Conservation (phyloP, 371 early-diverging fungal genomes). For the Syncephalastrum monosporum region DNA sequence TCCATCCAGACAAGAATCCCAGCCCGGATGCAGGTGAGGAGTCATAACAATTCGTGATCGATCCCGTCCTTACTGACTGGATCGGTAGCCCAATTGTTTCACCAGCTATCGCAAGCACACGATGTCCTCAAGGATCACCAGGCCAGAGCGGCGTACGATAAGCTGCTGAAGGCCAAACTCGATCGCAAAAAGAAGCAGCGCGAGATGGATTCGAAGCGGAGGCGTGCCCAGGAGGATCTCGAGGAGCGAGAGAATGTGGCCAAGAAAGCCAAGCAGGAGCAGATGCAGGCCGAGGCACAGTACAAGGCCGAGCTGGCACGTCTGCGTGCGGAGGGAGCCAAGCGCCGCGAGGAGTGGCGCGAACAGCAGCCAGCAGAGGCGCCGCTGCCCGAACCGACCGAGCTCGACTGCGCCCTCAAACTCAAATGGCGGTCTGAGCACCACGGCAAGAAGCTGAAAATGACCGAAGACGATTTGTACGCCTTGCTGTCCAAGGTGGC, state of each 20-base stretch:
- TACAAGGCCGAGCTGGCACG: constrained; percentile 43
- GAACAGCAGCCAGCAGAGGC: constrained; percentile 18
- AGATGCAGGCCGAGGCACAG: constrained; percentile 40
- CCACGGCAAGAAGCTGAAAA: constrained; percentile 37
- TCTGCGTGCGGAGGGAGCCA: constrained; percentile 40
- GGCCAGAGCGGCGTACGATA: constrained; percentile 42
- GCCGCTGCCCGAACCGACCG: constrained; percentile 27
- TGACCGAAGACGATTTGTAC: constrained; percentile 29
- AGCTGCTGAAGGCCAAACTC: constrained; percentile 35
- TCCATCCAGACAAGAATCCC: constrained; percentile 57
- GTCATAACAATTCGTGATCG: not conserved
- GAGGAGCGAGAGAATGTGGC: constrained; percentile 41
- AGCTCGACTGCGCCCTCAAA: constrained; percentile 43
- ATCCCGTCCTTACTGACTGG: not conserved
- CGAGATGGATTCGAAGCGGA: constrained; percentile 49
- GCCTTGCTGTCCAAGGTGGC: constrained; percentile 27
- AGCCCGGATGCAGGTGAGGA: constrained; percentile 51
- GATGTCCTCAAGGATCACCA: constrained; percentile 35
- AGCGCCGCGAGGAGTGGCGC: constrained; percentile 41
- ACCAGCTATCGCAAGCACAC: constrained; percentile 33
- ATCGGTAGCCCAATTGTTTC: constrained; percentile 35
- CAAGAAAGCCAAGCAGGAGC: constrained; percentile 36
- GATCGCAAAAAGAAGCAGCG: constrained; percentile 42
- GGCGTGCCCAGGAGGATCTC: constrained; percentile 42
- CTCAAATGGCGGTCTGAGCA: constrained; percentile 32